phyloP scores from a whole-genome alignment of 257 asterid genomes.

The Nyctanthes arbortristis region DNA sequence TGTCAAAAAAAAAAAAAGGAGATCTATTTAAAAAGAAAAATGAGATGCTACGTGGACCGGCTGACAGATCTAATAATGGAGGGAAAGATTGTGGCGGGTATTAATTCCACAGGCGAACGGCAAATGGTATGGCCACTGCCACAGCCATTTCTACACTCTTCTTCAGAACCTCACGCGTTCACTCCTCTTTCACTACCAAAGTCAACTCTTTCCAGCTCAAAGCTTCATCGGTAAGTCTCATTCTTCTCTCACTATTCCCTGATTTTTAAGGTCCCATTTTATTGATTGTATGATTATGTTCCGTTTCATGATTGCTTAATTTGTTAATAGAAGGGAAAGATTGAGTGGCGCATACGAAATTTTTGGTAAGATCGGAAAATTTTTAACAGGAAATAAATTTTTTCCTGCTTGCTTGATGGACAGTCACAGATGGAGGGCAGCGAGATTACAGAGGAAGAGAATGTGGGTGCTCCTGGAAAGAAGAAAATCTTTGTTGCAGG shows the following conservation, averaged over 20 bases:
- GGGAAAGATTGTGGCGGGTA: slow-evolving; percentile 24
- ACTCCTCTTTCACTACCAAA: slow-evolving; percentile 29
- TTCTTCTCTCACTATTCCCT: neutral
- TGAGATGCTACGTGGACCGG: neutral
- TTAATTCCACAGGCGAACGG: neutral
- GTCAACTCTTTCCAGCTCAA: slow-evolving; percentile 35
- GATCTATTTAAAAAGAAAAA: too few species aligned
- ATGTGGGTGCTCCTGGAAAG: slow-evolving; percentile 33
- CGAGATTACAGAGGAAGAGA: slow-evolving; percentile 54
- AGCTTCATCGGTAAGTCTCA: slow-evolving; percentile 46
- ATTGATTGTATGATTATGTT: too few species aligned
- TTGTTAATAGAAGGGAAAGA: too few species aligned
- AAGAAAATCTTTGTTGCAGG: slow-evolving; percentile 91
- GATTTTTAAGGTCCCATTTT: neutral
- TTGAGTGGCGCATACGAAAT: too few species aligned
- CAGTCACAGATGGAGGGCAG: slow-evolving; percentile 64
- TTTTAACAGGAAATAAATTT: too few species aligned
- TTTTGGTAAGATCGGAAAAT: too few species aligned
- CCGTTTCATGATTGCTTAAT: neutral
- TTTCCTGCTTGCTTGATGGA: too few species aligned
- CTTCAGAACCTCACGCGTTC: slow-evolving; percentile 40
- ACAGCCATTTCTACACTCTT: slow-evolving; percentile 36
- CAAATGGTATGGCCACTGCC: slow-evolving; percentile 28
- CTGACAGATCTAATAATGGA: neutral
- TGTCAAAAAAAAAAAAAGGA: too few species aligned